These are phyloP conservation scores for Leucoagaricus sp. DNA, from an alignment of 1,284 basidiomycete genomes.

Conservation along the genomic window DNA sequence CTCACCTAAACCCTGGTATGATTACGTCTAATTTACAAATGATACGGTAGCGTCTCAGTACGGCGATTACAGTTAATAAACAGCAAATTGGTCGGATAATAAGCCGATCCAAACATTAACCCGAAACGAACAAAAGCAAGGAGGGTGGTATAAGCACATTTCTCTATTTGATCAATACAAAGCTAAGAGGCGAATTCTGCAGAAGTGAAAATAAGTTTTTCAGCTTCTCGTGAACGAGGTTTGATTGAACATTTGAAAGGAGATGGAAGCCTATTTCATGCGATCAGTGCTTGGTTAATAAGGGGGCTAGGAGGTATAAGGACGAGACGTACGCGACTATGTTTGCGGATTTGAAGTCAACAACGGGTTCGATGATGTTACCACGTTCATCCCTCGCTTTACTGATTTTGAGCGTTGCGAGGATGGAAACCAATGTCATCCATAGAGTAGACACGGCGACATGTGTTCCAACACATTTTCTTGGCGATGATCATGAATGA, in stretches of 20 bases:
- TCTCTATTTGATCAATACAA: background rate
- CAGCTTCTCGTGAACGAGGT: conserved; percentile 10
- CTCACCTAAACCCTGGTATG: too few species aligned
- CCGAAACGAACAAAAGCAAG: too few species aligned
- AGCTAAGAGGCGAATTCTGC: conserved; percentile 5
- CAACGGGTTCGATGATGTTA: conserved; percentile 13
- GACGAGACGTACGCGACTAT: conserved; percentile 9
- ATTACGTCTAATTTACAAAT: too few species aligned
- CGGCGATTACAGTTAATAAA: too few species aligned
- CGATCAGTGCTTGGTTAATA: background rate
- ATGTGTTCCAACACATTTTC: conserved; percentile 19
- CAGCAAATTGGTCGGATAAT: too few species aligned
- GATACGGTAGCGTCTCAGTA: too few species aligned
- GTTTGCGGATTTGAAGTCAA: conserved; percentile 11
- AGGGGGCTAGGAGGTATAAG: too few species aligned
- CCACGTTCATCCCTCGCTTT: conserved; percentile 17
- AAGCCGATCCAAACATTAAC: too few species aligned
- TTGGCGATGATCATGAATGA: too few species aligned
- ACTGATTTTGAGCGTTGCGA: conserved; percentile 19
- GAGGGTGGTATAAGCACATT: too few species aligned
- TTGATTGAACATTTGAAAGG: conserved; percentile 16
- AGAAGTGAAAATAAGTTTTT: conserved; percentile 12
- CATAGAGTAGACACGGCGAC: conserved; percentile 16
- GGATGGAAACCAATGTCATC: conserved; percentile 19
- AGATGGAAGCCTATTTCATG: conserved; percentile 3